These are phyloP conservation scores for Candida taoyuanica DNA, from an alignment of 805 yeast genomes.

Conservation along the genomic window DNA sequence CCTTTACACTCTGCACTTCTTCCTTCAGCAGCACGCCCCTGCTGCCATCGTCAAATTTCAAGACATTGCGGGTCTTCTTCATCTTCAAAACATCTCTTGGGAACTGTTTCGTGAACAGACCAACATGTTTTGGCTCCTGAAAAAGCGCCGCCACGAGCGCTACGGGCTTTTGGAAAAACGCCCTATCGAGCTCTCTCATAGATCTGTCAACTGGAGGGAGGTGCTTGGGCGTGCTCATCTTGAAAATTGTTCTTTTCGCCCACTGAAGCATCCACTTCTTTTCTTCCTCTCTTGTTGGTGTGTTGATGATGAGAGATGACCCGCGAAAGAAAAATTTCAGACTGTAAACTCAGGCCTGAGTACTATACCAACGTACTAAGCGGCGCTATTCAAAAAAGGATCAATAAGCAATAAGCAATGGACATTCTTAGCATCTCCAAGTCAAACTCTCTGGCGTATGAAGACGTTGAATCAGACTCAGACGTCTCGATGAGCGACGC, in stretches of 20 bases:
- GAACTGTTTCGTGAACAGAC: conserved; percentile 51
- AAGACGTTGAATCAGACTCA: conserved; percentile 28
- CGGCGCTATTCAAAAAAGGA: too few relatives aligned
- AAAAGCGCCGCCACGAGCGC: conserved; percentile 65
- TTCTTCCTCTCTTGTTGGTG: background rate
- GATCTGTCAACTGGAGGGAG: conserved; percentile 66
- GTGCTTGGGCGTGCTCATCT: conserved; percentile 10
- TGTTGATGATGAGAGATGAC: background rate
- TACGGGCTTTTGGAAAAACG: conserved; percentile 53
- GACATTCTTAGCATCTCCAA: conserved; percentile 20
- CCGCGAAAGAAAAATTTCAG: background rate
- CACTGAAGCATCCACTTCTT: too few relatives aligned
- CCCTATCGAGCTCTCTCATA: conserved; percentile 62
- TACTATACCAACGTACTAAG: background rate
- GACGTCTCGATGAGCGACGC: conserved; percentile 31
- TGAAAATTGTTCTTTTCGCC: background rate
- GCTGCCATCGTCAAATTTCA: conserved; percentile 32
- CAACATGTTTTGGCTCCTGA: conserved; percentile 52
- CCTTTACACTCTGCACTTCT: conserved; percentile 35
- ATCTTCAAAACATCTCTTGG: conserved; percentile 59
- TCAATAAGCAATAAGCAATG: conserved; percentile 5
- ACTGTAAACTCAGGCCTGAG: background rate
- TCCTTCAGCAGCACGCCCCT: conserved; percentile 56
- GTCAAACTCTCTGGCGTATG: conserved; percentile 13
- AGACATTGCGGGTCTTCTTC: conserved; percentile 69